These are phyloP conservation scores for Penicillium goetzii DNA, from an alignment of 495 filamentous ascomycete species.

Conservation along the genomic window DNA sequence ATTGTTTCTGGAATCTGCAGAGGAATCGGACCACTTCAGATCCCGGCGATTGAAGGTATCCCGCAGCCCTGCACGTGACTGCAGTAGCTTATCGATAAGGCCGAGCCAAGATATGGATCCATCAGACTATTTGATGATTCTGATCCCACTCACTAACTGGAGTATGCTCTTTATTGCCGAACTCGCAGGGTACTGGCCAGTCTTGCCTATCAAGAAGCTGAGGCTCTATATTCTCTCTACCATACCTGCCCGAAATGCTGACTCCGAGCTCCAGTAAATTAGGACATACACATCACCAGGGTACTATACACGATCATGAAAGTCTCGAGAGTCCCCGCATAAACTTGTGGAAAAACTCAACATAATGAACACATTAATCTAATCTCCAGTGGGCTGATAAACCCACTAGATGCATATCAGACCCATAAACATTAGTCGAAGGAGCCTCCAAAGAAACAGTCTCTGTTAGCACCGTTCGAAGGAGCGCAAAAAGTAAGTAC, in stretches of 20 bases:
- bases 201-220: neutral
- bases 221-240: too few species aligned
- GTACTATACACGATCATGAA: neutral
- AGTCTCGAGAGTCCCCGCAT: neutral
- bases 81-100: slow-evolving; percentile 25
- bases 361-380: neutral
- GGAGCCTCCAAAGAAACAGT: neutral
- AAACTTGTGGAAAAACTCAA: too few species aligned
- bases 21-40: slow-evolving; percentile 19
- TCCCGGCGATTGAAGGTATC: slow-evolving; percentile 18
- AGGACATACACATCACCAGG: neutral
- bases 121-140: too few species aligned
- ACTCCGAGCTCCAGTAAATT: neutral
- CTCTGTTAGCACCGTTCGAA: neutral
- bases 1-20: slow-evolving; percentile 30
- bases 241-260: too few species aligned
- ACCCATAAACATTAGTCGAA: neutral
- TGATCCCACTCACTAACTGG: too few species aligned
- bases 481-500: neutral
- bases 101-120: neutral
- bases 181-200: neutral
- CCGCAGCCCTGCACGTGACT: slow-evolving; percentile 22
- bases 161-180: too few species aligned
- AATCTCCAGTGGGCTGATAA: neutral
- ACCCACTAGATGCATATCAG: slow-evolving; percentile 1